Evolutionary conservation across 2,329 filamentous ascomycete species (phyloP).

Genomic region (Colletotrichum chlorophyti): DNA sequence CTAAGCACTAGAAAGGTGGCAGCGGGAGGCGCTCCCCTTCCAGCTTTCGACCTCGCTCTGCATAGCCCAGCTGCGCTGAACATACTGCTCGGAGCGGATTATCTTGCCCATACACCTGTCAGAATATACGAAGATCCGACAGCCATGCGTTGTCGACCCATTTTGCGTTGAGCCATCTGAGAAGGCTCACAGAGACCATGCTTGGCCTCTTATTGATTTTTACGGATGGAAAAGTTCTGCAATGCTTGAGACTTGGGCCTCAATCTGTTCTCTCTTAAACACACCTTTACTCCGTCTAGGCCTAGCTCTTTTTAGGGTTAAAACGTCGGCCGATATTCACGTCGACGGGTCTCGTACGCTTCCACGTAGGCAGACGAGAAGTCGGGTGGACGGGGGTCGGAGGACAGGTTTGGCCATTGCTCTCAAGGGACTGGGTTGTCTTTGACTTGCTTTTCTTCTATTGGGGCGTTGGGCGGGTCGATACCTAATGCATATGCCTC

Average conservation of each 20-base stretch:
- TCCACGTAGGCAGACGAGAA: not conserved
- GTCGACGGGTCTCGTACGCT: not conserved
- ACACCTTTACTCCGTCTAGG: not conserved
- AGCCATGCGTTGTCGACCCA: not conserved
- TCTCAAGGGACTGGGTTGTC: not conserved
- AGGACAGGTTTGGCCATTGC: no score
- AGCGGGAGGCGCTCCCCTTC: not conserved
- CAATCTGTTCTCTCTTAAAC: not conserved
- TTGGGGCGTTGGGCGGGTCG: slow-evolving; percentile 18
- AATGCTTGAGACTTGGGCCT: not conserved
- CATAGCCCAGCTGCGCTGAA: not conserved
- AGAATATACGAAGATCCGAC: slow-evolving; percentile 18
- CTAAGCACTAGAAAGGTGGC: slow-evolving; percentile 1
- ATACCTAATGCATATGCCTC: slow-evolving; percentile 20
- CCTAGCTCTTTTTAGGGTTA: not conserved
- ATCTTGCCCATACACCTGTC: slow-evolving; percentile 12
- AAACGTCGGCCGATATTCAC: not conserved
- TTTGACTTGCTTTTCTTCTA: slow-evolving; percentile 19
- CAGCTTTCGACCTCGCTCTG: not conserved
- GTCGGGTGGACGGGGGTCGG: no score
- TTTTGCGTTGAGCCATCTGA: not conserved
- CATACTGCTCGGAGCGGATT: not conserved
- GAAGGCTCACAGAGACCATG: not conserved
- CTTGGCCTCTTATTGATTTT: not conserved
- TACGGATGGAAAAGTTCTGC: slow-evolving; percentile 17